phyloP scores from a whole-genome alignment of 2,329 filamentous ascomycete species.

The Teratosphaeria zuluensis region DNA sequence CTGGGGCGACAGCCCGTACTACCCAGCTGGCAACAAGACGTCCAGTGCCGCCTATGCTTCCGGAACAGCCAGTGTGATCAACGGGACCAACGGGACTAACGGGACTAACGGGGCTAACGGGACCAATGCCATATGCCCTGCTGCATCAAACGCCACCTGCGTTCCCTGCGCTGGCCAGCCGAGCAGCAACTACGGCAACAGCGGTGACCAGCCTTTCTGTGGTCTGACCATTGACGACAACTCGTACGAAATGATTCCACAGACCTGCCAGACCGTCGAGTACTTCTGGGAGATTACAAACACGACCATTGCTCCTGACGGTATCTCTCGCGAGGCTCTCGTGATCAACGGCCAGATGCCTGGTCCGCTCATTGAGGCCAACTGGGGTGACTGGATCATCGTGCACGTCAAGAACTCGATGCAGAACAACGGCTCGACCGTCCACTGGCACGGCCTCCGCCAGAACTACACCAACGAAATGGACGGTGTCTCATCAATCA shows the following conservation, averaged over 20 bases:
- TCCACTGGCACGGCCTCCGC: constrained; percentile 43
- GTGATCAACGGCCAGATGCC: constrained; percentile 44
- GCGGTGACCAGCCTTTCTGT: constrained; percentile 20
- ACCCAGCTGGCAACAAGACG: background rate
- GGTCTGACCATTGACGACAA: constrained; percentile 28
- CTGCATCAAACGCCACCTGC: constrained; percentile 6
- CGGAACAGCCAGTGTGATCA: background rate
- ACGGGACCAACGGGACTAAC: background rate
- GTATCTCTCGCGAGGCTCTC: constrained; percentile 27
- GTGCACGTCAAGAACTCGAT: constrained; percentile 30
- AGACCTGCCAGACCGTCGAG: constrained; percentile 31
- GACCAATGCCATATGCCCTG: background rate
- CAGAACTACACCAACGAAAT: constrained; percentile 45
- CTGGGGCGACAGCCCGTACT: background rate
- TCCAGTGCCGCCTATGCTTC: background rate
- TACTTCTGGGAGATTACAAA: constrained; percentile 36
- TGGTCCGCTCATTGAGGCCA: constrained; percentile 49
- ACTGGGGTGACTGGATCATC: constrained; percentile 30
- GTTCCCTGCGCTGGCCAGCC: constrained; percentile 22
- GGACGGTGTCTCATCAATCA: constrained; percentile 42
- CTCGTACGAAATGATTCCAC: constrained; percentile 27
- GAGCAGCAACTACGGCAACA: constrained; percentile 21
- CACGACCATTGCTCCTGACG: constrained; percentile 37
- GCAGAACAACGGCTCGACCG: constrained; percentile 37
- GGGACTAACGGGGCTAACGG: too few species aligned